Percentiles rank a stretch among this genome's conserved stretches.
These are phyloP conservation scores for Paulownia fortunei DNA, from an alignment of 257 asterid genomes.

Conservation along the genomic window DNA sequence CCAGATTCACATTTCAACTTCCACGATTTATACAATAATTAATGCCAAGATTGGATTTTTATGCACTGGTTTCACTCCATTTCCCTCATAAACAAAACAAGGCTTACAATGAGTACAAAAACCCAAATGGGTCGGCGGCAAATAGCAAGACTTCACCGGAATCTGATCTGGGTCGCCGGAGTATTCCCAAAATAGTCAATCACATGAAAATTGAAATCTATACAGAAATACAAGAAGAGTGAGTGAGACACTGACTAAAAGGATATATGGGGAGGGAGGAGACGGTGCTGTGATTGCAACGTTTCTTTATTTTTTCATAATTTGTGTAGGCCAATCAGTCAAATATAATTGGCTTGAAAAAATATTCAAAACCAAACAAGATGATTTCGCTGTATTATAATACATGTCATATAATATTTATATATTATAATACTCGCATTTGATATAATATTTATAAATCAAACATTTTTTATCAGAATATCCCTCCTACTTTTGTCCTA, in stretches of 20 bases:
- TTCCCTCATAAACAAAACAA: conserved; percentile 31
- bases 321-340: conserved; percentile 8
- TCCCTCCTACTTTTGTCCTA: too few relatives aligned
- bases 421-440: too few relatives aligned
- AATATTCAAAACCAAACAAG: conserved; percentile 20
- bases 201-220: conserved; percentile 1
- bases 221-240: background rate
- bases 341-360: conserved; percentile 6
- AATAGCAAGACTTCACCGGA: conserved; percentile 33
- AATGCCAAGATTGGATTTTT: conserved; percentile 33
- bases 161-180: conserved; percentile 41
- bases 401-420: too few relatives aligned
- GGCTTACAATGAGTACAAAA: conserved; percentile 14
- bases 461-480: too few relatives aligned
- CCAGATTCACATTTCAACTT: conserved; percentile 53
- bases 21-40: conserved; percentile 22
- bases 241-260: conserved; percentile 13
- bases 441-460: too few relatives aligned
- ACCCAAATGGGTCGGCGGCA: conserved; percentile 40
- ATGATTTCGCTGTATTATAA: conserved; percentile 3
- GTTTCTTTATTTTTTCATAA: background rate
- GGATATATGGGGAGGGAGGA: too few relatives aligned
- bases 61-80: conserved; percentile 23
- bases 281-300: background rate
- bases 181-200: conserved; percentile 18